Conservation (phyloP, 805 yeast genomes). For the Naumovozyma baii region DNA sequence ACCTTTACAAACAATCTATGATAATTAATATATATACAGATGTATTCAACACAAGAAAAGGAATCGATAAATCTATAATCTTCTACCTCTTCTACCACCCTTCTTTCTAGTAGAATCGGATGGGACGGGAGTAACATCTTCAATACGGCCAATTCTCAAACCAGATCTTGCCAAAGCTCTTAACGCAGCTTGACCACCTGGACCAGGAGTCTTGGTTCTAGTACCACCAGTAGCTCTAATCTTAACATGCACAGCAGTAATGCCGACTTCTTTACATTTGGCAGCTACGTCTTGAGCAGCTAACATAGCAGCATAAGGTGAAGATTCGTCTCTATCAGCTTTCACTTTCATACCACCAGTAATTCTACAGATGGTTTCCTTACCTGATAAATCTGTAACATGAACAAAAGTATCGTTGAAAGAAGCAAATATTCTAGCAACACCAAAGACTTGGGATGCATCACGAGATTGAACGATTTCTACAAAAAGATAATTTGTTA, state of each 20-base stretch:
- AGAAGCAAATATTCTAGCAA: constrained; percentile 99
- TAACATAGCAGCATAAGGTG: constrained; percentile 99
- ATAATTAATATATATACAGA: too few species aligned
- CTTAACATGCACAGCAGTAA: constrained; percentile 98
- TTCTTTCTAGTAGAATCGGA: constrained; percentile 99
- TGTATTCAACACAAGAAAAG: background rate
- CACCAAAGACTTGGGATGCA: constrained; percentile 99
- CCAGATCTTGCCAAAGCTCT: constrained; percentile 99
- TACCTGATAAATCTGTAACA: constrained; percentile 98
- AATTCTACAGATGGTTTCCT: constrained; percentile 99
- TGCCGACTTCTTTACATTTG: constrained; percentile 99
- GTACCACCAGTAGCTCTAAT: constrained; percentile 99
- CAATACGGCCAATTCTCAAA: constrained; percentile 98
- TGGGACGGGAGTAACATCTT: constrained; percentile 99
- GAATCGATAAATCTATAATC: constrained; percentile 52
- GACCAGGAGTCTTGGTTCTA: constrained; percentile 99
- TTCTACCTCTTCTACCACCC: constrained; percentile 99
- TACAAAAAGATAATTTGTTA: background rate
- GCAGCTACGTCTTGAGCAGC: constrained; percentile 99
- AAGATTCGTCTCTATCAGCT: constrained; percentile 99
- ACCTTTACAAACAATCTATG: too few species aligned
- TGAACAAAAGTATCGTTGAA: constrained; percentile 99
- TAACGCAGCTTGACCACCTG: constrained; percentile 99
- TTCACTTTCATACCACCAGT: constrained; percentile 99
- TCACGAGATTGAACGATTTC: constrained; percentile 66